Evolutionary conservation across 2,329 filamentous ascomycete genomes (phyloP), one percentile per base, ranked within the genome.

Genomic region (Sporothrix globosa): DNA sequence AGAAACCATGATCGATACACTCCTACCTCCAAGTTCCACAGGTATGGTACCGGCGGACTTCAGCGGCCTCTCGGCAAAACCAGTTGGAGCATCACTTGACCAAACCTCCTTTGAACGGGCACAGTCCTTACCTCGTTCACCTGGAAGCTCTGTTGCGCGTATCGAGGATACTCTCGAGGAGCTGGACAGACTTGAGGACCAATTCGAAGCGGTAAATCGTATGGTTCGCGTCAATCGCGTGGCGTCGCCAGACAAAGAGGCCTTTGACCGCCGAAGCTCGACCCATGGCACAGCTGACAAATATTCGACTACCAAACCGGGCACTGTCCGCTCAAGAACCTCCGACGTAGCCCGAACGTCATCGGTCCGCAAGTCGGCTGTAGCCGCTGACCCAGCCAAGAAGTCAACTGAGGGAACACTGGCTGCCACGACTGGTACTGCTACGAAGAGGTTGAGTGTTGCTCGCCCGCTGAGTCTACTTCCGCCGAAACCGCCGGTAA

Each of bases 121-220:
- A 0, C 72, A 56, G 46, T 73, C 69, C 3, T 44, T 71, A 1
- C 53, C 71, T 0, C 69, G 73, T 7, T 74, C 73, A 14, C 73
- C 69, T 1, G 39, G 60, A 27, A 73, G 72, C 54, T 70, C 73
- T 1, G 72, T 72, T 10, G 70, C 74, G 27, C 84, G 86, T 21
- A 90, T 90, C 66, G 88, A 90, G 75, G 88, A 90, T 76, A 89
- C 87, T 1, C 79, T 90, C 10, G 87, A 88, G 76, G 87, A 87
- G 73, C 80, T 90, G 24, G 88, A 90, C 75, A 81, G 82, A 72
- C 81, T 90, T 19, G 87, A 90, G 73, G 88, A 90, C 44, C 82
- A 88, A 66, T 81, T 90, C 11, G 87, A 90, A 73, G 85, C 83
- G 1, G 80, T 88, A 46, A 76, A 80, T 66, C 78, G 78, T n/a